Conservation (phyloP, 2,329 filamentous ascomycete genomes). For the Colletotrichum salicis region DNA sequence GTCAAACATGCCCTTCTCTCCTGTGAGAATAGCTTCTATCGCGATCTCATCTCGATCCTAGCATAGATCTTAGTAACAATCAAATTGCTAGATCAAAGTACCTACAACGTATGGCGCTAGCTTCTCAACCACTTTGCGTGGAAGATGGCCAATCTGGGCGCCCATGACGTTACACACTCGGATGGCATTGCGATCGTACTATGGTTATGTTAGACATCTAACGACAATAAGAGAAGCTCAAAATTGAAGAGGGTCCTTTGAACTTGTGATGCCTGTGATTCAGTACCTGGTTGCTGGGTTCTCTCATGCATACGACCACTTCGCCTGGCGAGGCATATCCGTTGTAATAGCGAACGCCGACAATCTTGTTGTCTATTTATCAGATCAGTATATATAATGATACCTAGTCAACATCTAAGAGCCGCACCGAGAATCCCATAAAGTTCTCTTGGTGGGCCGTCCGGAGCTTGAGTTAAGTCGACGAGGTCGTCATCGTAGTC, state of each 20-base stretch:
- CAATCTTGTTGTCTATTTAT: slow-evolving; percentile 57
- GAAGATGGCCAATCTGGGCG: slow-evolving; percentile 82
- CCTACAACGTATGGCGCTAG: slow-evolving; percentile 77
- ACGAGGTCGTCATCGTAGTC: slow-evolving; percentile 50
- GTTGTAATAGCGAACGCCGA: slow-evolving; percentile 68
- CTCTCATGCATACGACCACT: slow-evolving; percentile 69
- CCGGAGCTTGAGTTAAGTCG: slow-evolving; percentile 57
- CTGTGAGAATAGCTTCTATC: slow-evolving; percentile 76
- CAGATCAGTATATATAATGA: not conserved
- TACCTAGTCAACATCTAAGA: not conserved
- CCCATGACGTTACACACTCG: slow-evolving; percentile 80
- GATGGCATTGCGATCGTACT: slow-evolving; percentile 81
- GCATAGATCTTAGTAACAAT: slow-evolving; percentile 35
- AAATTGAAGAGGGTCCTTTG: not conserved
- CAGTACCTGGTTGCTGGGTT: slow-evolving; percentile 70
- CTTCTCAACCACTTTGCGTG: slow-evolving; percentile 73
- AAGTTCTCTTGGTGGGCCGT: slow-evolving; percentile 54
- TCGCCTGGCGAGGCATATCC: slow-evolving; percentile 72
- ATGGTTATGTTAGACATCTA: slow-evolving; percentile 8
- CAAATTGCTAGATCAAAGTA: not conserved
- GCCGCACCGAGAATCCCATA: slow-evolving; percentile 58
- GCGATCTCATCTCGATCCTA: slow-evolving; percentile 68
- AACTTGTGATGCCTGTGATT: not conserved
- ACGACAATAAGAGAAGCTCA: not conserved
- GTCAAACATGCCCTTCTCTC: slow-evolving; percentile 73